These are phyloP conservation scores for Evernia prunastri DNA, from an alignment of 495 filamentous ascomycete genomes.

Conservation along the genomic window DNA sequence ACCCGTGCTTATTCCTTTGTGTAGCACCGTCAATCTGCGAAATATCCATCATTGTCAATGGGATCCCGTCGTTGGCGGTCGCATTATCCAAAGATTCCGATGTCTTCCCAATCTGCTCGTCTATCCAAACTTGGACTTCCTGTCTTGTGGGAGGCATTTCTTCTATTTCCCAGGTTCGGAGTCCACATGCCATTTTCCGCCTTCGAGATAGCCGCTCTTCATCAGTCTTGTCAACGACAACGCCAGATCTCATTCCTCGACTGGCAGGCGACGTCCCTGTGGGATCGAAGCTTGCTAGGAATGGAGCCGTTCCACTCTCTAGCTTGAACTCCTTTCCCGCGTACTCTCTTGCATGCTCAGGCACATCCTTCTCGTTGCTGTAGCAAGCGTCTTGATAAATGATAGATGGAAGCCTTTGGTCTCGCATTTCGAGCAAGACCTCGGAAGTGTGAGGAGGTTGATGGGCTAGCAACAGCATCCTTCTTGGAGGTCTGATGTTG, in stretches of 20 bases:
- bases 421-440: constrained; percentile 30
- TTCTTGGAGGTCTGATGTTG: not conserved
- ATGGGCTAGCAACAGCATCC: constrained; percentile 1
- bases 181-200: constrained; percentile 42
- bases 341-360: constrained; percentile 71
- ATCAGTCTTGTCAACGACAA: constrained; percentile 41
- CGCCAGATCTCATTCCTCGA: constrained; percentile 45
- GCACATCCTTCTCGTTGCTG: constrained; percentile 79
- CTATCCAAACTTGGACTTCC: constrained; percentile 67
- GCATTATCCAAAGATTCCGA: not conserved
- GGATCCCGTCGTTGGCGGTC: not conserved
- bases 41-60: constrained; percentile 38
- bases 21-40: constrained; percentile 90
- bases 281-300: constrained; percentile 72
- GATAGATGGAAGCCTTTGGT: constrained; percentile 41
- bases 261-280: constrained; percentile 50
- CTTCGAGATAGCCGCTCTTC: constrained; percentile 45
- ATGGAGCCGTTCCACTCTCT: constrained; percentile 65
- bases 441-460: constrained; percentile 19
- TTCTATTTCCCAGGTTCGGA: constrained; percentile 61
- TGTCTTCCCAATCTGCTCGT: constrained; percentile 24
- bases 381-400: constrained; percentile 87
- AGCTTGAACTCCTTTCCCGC: constrained; percentile 82
- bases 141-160: constrained; percentile 58
- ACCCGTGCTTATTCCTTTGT: constrained; percentile 74